Percentiles rank a stretch among this genome's conserved stretches.
Conservation (phyloP, 306 rosid species). For the Vigna angularis region DNA sequence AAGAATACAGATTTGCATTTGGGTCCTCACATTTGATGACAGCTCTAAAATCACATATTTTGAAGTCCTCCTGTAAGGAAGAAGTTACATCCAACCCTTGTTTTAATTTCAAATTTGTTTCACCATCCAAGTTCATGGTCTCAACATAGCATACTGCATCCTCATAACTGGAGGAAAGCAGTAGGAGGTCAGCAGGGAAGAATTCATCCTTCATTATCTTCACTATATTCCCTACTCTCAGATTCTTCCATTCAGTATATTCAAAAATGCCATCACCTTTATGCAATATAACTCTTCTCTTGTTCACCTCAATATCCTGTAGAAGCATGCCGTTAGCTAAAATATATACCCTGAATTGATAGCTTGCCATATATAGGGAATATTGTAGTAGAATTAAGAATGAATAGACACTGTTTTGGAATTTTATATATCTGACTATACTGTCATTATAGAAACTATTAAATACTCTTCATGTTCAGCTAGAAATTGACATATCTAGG, state of each 20-base stretch:
- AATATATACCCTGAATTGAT: conserved; percentile 17
- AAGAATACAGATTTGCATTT: conserved; percentile 82
- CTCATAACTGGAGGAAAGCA: conserved; percentile 85
- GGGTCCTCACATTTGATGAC: conserved; percentile 83
- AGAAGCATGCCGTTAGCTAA: conserved; percentile 21
- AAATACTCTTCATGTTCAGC: background rate
- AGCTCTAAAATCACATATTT: conserved; percentile 61
- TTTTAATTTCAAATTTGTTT: conserved; percentile 85
- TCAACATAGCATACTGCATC: conserved; percentile 93
- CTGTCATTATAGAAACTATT: conserved; percentile 3
- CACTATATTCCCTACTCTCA: conserved; percentile 82
- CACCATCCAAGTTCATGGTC: conserved; percentile 95
- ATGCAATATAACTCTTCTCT: conserved; percentile 66
- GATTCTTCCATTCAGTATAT: conserved; percentile 71
- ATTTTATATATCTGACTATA: background rate
- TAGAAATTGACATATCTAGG: background rate
- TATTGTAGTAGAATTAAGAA: conserved; percentile 1
- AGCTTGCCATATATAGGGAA: conserved; percentile 13
- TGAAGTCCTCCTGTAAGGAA: conserved; percentile 54
- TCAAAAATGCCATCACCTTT: conserved; percentile 61
- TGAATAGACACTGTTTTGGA: background rate
- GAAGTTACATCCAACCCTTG: conserved; percentile 82
- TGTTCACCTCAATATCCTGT: conserved; percentile 86
- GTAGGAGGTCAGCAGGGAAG: conserved; percentile 86
- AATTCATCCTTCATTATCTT: conserved; percentile 78